Conservation (phyloP, 208 protist genomes). For the Balamuthia mandrillaris region DNA sequence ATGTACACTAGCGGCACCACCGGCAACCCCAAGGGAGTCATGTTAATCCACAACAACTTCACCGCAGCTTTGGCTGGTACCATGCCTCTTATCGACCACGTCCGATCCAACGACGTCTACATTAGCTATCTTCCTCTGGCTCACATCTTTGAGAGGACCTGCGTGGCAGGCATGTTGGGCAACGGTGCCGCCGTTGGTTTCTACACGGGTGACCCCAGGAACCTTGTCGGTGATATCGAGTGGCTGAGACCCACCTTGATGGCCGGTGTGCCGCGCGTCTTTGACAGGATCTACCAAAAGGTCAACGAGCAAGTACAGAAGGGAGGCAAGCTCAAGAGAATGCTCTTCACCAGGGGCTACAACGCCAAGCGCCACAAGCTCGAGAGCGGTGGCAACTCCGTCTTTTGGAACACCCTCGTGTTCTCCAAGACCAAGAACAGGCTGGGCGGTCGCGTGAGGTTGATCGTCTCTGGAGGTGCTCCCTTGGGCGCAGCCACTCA, state of each 20-base stretch:
- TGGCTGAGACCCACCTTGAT: slow-evolving; percentile 37
- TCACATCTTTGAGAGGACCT: slow-evolving; percentile 39
- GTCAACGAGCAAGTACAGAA: slow-evolving; percentile 8
- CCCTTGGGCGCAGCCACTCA: not conserved
- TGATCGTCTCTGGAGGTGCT: slow-evolving; percentile 5
- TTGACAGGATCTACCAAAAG: slow-evolving; percentile 5
- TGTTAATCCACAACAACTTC: slow-evolving; percentile 21
- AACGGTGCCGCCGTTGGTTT: slow-evolving; percentile 27
- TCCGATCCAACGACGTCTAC: not conserved
- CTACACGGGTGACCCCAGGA: not conserved
- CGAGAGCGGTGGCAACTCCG: not conserved
- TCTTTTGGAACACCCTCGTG: not conserved
- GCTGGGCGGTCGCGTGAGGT: not conserved
- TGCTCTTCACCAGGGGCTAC: slow-evolving; percentile 27
- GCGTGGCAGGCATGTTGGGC: not conserved
- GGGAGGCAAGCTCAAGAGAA: not conserved
- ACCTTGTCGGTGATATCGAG: slow-evolving; percentile 27
- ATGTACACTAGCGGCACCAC: slow-evolving; percentile 73
- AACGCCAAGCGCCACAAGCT: not conserved
- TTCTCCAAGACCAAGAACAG: not conserved
- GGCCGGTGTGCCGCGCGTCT: slow-evolving; percentile 40
- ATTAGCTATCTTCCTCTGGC: slow-evolving; percentile 40
- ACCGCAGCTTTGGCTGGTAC: not conserved
- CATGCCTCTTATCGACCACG: not conserved
- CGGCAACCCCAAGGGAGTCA: slow-evolving; percentile 58